Percentiles rank a stretch among this genome's conserved stretches.
phyloP scores from a whole-genome alignment of 306 rosid genomes.

The Trichosanthes cucumerina region DNA sequence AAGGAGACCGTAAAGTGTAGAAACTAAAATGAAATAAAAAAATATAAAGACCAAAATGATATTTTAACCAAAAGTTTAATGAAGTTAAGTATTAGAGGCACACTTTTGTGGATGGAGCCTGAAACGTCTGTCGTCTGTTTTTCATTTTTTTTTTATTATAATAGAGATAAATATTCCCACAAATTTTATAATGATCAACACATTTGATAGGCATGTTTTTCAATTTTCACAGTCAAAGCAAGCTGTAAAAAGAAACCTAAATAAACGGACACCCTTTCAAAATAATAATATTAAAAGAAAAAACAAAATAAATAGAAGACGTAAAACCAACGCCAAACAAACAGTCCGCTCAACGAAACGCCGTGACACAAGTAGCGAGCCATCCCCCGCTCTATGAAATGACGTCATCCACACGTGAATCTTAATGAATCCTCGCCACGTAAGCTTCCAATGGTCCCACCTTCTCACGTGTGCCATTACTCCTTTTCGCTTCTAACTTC shows the following conservation, averaged over 20 bases:
- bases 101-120: too few relatives aligned
- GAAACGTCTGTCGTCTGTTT: too few relatives aligned
- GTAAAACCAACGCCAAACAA: slow-evolving; percentile 19
- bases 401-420: slow-evolving; percentile 75
- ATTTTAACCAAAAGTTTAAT: too few relatives aligned
- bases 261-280: background rate
- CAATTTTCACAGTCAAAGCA: background rate
- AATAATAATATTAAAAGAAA: background rate
- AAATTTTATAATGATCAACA: too few relatives aligned
- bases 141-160: too few relatives aligned
- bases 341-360: slow-evolving; percentile 50
- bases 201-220: too few relatives aligned
- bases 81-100: too few relatives aligned
- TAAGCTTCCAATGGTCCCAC: slow-evolving; percentile 32
- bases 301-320: background rate
- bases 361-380: slow-evolving; percentile 47
- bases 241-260: background rate
- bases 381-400: slow-evolving; percentile 8
- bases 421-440: slow-evolving; percentile 8
- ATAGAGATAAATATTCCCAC: too few relatives aligned
- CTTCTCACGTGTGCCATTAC: slow-evolving; percentile 53
- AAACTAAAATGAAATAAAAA: too few relatives aligned
- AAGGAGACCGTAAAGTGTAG: too few relatives aligned
- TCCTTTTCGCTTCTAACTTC: background rate
- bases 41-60: too few relatives aligned